A percentile compares a stretch with the other conserved stretches of the same genome.
Conservation (phyloP, 2,329 filamentous ascomycete genomes). For the Trichoderma koningii region DNA sequence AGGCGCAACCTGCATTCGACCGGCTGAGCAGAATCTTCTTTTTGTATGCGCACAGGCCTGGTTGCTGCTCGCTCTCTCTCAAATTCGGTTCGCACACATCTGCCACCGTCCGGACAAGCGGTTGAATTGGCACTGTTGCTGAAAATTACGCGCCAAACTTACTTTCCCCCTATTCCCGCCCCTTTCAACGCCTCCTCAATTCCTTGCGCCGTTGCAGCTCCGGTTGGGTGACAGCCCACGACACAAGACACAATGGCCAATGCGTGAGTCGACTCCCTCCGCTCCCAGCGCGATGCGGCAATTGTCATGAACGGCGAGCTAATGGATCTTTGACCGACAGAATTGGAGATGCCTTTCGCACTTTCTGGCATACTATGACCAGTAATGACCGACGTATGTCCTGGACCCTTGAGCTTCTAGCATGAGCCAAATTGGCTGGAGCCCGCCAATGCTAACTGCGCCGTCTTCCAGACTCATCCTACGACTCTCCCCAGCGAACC, state of each 20-base stretch:
- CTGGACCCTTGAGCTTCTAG: background rate
- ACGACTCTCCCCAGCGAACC: conserved; percentile 89
- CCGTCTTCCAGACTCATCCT: conserved; percentile 70
- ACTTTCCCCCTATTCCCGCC: conserved; percentile 2
- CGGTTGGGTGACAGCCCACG: conserved; percentile 3
- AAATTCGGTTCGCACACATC: conserved; percentile 6
- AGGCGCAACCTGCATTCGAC: background rate
- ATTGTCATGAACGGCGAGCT: conserved; percentile 14
- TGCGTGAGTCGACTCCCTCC: conserved; percentile 28
- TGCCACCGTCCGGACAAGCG: conserved; percentile 3
- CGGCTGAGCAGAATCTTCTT: background rate
- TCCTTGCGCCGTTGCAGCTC: conserved; percentile 8
- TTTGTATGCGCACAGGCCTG: conserved; percentile 14
- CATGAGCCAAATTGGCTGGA: background rate
- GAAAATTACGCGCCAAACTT: conserved; percentile 21
- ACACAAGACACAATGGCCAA: conserved; percentile 31
- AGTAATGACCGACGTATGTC: conserved; percentile 68
- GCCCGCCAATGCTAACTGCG: conserved; percentile 14
- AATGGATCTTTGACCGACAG: conserved; percentile 42
- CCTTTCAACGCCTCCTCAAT: background rate
- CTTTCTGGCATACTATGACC: conserved; percentile 93
- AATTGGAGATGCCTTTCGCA: conserved; percentile 73
- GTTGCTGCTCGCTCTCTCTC: conserved; percentile 3
- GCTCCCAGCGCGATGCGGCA: conserved; percentile 5
- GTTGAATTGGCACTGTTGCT: background rate